phyloP scores from a whole-genome alignment of 164 flowering plant species.

The Vitis rotundifolia region DNA sequence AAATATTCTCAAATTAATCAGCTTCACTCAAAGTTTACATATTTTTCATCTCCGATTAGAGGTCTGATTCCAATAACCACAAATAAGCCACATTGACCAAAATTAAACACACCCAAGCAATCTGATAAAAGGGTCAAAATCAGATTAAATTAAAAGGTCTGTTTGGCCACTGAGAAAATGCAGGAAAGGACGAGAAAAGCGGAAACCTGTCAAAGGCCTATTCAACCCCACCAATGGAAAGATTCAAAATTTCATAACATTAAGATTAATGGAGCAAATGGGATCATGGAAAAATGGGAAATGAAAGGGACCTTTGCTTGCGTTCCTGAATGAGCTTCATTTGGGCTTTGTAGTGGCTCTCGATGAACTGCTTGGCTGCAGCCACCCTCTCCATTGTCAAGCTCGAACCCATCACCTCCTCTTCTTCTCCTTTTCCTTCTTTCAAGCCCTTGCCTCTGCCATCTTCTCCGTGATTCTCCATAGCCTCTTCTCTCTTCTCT shows the following conservation, averaged over 20 bases:
- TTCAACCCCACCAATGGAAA: too few species aligned
- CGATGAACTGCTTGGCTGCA: slow-evolving; percentile 90
- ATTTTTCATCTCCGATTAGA: not conserved
- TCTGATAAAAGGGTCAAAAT: not conserved
- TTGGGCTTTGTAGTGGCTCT: slow-evolving; percentile 82
- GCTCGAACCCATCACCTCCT: slow-evolving; percentile 46
- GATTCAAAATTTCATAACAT: too few species aligned
- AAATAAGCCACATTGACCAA: too few species aligned
- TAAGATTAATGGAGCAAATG: too few species aligned
- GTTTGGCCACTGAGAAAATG: not conserved
- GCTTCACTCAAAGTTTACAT: not conserved
- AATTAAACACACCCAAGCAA: too few species aligned
- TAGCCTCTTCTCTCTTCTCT: slow-evolving; percentile 18
- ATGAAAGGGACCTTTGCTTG: slow-evolving; percentile 50
- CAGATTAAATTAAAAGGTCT: not conserved
- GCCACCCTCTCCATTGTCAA: slow-evolving; percentile 86
- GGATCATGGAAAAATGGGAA: not conserved
- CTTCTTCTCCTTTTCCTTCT: slow-evolving; percentile 19
- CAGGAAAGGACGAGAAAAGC: not conserved
- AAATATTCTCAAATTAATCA: not conserved
- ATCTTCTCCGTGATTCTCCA: slow-evolving; percentile 19
- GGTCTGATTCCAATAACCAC: not conserved
- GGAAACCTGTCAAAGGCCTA: too few species aligned
- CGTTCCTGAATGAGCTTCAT: slow-evolving; percentile 85
- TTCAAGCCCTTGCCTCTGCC: slow-evolving; percentile 15